Percentiles rank a stretch among this genome's conserved stretches.
phyloP scores from a whole-genome alignment of 2,329 filamentous ascomycete genomes.

The Aureobasidium lini region DNA sequence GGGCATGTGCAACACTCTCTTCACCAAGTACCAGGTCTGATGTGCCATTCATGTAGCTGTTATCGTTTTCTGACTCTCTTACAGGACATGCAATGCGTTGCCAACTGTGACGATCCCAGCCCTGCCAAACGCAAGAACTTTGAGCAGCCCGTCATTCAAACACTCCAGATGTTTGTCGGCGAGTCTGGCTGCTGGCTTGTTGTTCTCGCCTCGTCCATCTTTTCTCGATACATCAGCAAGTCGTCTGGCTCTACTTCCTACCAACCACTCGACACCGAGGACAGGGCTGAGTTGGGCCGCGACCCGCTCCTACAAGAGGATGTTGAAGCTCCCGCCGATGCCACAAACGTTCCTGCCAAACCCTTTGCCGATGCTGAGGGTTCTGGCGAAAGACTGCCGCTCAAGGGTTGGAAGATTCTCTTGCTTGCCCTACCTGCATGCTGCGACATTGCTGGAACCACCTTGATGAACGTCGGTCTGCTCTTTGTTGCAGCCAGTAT shows the following conservation, averaged over 20 bases:
- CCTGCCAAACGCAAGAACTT: constrained; percentile 63
- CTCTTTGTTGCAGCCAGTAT: constrained; percentile 92
- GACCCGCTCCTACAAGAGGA: constrained; percentile 6
- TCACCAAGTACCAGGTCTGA: constrained; percentile 88
- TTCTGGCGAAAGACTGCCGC: constrained; percentile 39
- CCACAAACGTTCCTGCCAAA: constrained; percentile 42
- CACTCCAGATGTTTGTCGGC: constrained; percentile 94
- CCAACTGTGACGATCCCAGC: constrained; percentile 69
- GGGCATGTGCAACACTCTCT: constrained; percentile 90
- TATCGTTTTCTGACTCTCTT: constrained; percentile 15
- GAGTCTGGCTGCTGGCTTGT: constrained; percentile 96
- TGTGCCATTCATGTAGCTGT: not conserved
- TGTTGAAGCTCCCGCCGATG: constrained; percentile 22
- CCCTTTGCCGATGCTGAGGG: constrained; percentile 36
- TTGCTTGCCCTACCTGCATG: constrained; percentile 79
- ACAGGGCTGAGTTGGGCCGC: not conserved
- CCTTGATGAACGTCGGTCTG: constrained; percentile 92
- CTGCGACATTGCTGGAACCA: constrained; percentile 92
- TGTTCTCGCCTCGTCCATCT: constrained; percentile 61
- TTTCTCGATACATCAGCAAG: constrained; percentile 39
- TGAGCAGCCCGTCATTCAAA: constrained; percentile 93
- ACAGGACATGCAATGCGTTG: constrained; percentile 93
- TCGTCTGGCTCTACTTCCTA: constrained; percentile 2
- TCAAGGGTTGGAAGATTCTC: constrained; percentile 63
- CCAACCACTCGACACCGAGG: constrained; percentile 14